Evolutionary conservation across 1,284 basidiomycete genomes (phyloP).

Genomic region (Rhodotorula glutinis): DNA sequence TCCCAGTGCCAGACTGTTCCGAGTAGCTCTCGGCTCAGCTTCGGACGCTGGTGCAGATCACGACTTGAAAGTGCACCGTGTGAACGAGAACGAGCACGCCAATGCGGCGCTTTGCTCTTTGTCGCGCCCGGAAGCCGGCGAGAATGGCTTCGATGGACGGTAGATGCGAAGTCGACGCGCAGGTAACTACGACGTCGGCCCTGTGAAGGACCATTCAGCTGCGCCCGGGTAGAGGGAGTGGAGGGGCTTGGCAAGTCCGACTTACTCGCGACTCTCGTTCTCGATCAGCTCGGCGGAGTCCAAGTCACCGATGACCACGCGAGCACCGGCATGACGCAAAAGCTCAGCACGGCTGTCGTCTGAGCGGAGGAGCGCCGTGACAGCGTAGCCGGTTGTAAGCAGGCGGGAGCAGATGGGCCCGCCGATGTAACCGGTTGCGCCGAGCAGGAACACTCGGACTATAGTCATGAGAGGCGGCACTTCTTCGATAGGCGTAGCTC

Average conservation of each 20-base stretch:
- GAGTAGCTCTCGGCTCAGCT: too few species aligned
- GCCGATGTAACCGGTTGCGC: slow-evolving; percentile 1
- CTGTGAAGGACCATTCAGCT: background rate
- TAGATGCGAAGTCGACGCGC: slow-evolving; percentile 3
- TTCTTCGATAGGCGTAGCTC: too few species aligned
- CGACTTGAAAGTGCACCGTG: background rate
- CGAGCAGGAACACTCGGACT: background rate
- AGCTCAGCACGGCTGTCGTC: background rate
- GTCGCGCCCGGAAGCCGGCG: background rate
- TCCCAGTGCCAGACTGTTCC: background rate
- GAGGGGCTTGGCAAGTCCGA: background rate
- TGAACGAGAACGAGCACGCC: background rate
- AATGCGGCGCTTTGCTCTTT: background rate
- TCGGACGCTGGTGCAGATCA: too few species aligned
- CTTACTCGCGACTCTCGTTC: background rate
- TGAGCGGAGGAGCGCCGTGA: background rate
- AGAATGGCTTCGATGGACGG: background rate
- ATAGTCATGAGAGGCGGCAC: background rate
- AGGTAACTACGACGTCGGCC: background rate
- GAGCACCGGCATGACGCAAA: background rate
- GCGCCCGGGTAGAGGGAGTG: too few species aligned
- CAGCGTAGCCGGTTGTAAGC: background rate
- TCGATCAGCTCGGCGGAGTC: slow-evolving; percentile 3
- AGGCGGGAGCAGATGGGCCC: background rate
- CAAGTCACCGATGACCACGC: background rate